Base-by-base conservation (phyloP, 2,329 filamentous ascomycete genomes). In the Colletotrichum sansevieriae region DNA sequence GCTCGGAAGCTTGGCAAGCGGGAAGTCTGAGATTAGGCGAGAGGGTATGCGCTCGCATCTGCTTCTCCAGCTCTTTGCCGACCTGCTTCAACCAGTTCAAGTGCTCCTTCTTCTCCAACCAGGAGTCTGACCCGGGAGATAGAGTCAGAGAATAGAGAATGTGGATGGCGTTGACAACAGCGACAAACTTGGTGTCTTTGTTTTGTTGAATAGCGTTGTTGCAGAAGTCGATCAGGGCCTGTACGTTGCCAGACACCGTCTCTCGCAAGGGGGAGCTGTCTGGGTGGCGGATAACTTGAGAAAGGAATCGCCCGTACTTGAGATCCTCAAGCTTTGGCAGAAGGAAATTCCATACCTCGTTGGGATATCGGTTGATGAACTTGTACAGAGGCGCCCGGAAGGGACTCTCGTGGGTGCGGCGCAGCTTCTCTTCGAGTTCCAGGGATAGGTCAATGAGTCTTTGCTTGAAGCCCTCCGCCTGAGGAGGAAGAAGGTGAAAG, bases 401-500 rank as follows among this genome's bases (percentile, higher is more conserved):
- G 0, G 95, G 95, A 75, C 95, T 98, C 74, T 93, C 91, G 55
- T 95, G 91, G 1, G 96, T 99, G 69, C 96, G 85, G 37, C 96
- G 89, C 44, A 99, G 83, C 72, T 91, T 92, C 61, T 91, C 88
- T 78, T 99, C 96, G 0, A 99, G 85, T 47, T 94, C 92, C 64
- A 99, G 84, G n/a, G 97, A 93, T 59, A 92, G 93, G 72, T 97
- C 92, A 56, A 98, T 93, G 49, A 99, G 87, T 35, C 92, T 89
- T 70, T 95, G 93, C 79, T 98, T 94, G 78, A 99, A 99, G 15
- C 91, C 90, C 69, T 95, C 93, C 2, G 97, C 97, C 10, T 94
- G 94, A 0, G 93, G 87, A 0, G 97, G 96, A 4, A 99, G 85
- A n/a, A 99, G 86, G 77, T 98, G 95, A 78, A 99, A 99, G 65